Evolutionary conservation across 2,329 filamentous ascomycete species (phyloP), one percentile per base, ranked within the genome.

Genomic region (Calycina marina): DNA sequence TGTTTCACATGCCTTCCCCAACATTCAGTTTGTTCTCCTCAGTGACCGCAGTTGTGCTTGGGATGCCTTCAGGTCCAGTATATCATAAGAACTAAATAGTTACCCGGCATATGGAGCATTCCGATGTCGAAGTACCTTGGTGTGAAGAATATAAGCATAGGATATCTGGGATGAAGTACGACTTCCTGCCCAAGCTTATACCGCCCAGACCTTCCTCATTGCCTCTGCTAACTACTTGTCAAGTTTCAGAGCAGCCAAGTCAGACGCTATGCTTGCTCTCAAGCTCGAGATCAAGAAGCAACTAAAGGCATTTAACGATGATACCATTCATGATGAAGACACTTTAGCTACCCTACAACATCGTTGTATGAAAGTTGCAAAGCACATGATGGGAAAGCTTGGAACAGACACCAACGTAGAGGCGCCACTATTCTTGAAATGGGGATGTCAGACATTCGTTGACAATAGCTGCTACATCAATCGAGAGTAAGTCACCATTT

Each of bases 371-470:
- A 30, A 14, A 2, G 15, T 43, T n/a, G 39, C 36, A 11, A 39
- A 36, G 24, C 15, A 27, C 12, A 31, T 44, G 1, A 26, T 48
- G 18, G 41, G 40, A 5, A 39, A 18, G 11, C 16, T 48, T 6
- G 46, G 44, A 4, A 12, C 8, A 3, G 30, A 30, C n/a, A 32
- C 30, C 12, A 44, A 42, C 22, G 40, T 49, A 22, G 39, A 41
- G 18, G 24, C 39, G 6, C 40, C 39, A 6, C 40, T 48, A 18
- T 49, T 40, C 17, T 27, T 30, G 17, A 34, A 31, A 4, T 49
- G 39, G 32, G 46, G 46, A 6, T 48, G 40, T 30, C 47, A 47
- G 34, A 42, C 36, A 4, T 40, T 39, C 18, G 25, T 47, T 22
- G 43, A 40, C 4, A 34, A 41, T 12, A 20, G 22, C n/a, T 31